Conservation (phyloP, 1,284 basidiomycete species). For the Vanrija sp. region DNA sequence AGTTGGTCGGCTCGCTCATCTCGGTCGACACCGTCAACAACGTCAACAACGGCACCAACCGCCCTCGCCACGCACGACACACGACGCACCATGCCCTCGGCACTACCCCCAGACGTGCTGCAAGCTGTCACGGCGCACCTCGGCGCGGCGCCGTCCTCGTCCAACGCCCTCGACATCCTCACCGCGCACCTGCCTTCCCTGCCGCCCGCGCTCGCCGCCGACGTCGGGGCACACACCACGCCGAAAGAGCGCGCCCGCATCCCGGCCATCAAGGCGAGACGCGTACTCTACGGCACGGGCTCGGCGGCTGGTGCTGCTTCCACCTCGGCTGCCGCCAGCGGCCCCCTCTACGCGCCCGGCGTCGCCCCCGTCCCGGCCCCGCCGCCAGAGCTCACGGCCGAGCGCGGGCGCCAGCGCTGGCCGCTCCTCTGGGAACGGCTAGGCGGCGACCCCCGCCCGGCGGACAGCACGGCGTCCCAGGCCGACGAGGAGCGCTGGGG, state of each 20-base stretch:
- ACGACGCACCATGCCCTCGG: background rate
- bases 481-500: constrained; percentile 34
- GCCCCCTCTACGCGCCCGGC: background rate
- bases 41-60: background rate
- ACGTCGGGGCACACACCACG: constrained; percentile 11
- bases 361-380: background rate
- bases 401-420: constrained; percentile 38
- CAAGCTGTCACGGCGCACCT: constrained; percentile 1
- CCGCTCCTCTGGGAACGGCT: constrained; percentile 45
- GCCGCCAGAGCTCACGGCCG: constrained; percentile 20
- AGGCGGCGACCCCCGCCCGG: constrained; percentile 30
- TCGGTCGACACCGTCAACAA: background rate
- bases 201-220: background rate
- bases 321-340: background rate
- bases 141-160: background rate
- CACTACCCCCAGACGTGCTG: constrained; percentile 1
- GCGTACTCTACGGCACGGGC: constrained; percentile 28
- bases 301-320: background rate
- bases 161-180: background rate
- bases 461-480: constrained; percentile 13
- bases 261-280: constrained; percentile 33
- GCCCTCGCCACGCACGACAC: background rate
- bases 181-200: background rate
- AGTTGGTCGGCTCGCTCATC: background rate
- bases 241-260: constrained; percentile 33